phyloP scores from a whole-genome alignment of 495 filamentous ascomycete genomes.

The Pseudoneurospora amorphoporcata region DNA sequence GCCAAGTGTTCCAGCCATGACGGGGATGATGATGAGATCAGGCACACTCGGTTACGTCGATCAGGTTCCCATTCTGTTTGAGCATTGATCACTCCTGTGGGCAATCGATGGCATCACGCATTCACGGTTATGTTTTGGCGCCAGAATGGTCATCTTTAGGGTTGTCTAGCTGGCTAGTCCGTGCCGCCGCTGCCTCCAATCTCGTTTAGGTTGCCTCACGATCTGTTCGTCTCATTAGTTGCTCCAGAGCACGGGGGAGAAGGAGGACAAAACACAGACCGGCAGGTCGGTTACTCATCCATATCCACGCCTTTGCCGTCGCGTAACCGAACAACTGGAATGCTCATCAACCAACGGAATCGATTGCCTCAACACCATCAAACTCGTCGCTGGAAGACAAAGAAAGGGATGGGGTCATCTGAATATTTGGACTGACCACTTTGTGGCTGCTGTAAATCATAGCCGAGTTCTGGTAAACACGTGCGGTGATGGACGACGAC shows the following conservation, averaged over 20 bases:
- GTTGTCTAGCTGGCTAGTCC: not conserved
- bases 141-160: not conserved
- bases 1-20: not conserved
- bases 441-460: not conserved
- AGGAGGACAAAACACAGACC: not conserved
- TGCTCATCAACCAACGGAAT: not conserved
- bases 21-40: not conserved
- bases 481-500: not conserved
- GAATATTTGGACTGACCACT: not conserved
- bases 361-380: not conserved
- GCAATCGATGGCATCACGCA: not conserved
- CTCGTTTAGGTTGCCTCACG: not conserved
- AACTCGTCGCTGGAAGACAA: not conserved
- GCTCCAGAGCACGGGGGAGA: not conserved
- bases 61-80: not conserved
- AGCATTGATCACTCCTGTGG: not conserved
- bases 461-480: not conserved
- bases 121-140: not conserved
- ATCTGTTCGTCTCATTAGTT: not conserved
- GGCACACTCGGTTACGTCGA: not conserved
- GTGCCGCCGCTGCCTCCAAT: not conserved
- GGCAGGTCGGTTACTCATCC: not conserved
- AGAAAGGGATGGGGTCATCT: not conserved
- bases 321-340: not conserved
- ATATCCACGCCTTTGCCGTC: not conserved